Evolutionary conservation across 2,329 filamentous ascomycete genomes (phyloP).

Genomic region (Colletotrichum orbiculare): DNA sequence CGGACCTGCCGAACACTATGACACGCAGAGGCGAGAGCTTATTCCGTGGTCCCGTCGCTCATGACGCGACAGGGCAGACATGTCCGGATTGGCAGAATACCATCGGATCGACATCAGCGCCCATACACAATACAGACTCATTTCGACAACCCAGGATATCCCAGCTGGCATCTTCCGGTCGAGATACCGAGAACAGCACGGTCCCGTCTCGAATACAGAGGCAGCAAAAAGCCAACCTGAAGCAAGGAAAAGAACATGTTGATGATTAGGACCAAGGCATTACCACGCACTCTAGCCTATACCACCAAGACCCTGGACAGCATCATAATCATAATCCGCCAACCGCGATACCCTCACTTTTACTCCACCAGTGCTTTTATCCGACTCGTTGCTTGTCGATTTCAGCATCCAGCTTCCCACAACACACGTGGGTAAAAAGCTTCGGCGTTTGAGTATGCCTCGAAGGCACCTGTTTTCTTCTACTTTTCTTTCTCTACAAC

Average conservation of each 20-base stretch:
- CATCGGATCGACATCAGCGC: background rate
- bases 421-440: background rate
- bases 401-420: conserved; percentile 23
- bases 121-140: too few relatives aligned
- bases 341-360: conserved; percentile 29
- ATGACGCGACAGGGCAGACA: conserved; percentile 23
- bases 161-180: conserved; percentile 12
- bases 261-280: conserved; percentile 6
- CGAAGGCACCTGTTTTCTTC: background rate
- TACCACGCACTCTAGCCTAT: conserved; percentile 5
- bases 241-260: conserved; percentile 9
- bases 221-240: conserved; percentile 20
- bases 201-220: conserved; percentile 14
- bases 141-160: conserved; percentile 10
- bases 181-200: conserved; percentile 11
- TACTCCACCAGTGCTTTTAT: conserved; percentile 14
- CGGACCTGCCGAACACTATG: conserved; percentile 25
- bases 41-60: conserved; percentile 4
- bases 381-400: conserved; percentile 12
- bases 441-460: conserved; percentile 27
- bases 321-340: conserved; percentile 36
- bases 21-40: conserved; percentile 17
- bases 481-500: background rate
- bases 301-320: conserved; percentile 18
- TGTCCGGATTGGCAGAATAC: conserved; percentile 17